Conservation (phyloP, 352 stramenopile genomes). For the Elongisporangium anandrum region DNA sequence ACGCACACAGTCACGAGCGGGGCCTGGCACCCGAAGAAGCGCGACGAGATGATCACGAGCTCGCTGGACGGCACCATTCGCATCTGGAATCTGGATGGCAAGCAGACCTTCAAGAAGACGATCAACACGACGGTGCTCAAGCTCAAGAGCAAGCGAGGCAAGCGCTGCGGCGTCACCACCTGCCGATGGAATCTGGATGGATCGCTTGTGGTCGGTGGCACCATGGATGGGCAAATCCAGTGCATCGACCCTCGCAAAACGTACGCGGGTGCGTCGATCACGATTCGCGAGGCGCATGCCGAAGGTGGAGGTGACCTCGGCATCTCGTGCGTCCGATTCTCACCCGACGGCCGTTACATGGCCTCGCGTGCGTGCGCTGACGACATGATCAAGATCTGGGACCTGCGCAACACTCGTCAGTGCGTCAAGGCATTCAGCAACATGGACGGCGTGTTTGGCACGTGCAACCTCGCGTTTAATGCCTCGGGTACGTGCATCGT, state of each 20-base stretch:
- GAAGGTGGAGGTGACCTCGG: slow-evolving; percentile 64
- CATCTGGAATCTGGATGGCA: slow-evolving; percentile 66
- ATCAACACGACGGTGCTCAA: slow-evolving; percentile 82
- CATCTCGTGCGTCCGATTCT: slow-evolving; percentile 75
- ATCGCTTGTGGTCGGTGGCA: slow-evolving; percentile 51
- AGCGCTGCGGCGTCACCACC: slow-evolving; percentile 65
- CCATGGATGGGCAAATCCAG: slow-evolving; percentile 77
- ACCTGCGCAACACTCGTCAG: slow-evolving; percentile 56
- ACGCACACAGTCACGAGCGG: slow-evolving; percentile 71
- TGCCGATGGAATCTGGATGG: slow-evolving; percentile 70
- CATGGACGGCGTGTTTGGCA: slow-evolving; percentile 69
- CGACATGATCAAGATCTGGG: slow-evolving; percentile 81
- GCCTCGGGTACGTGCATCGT: slow-evolving; percentile 59
- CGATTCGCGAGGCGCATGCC: slow-evolving; percentile 65
- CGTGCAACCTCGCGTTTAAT: slow-evolving; percentile 82
- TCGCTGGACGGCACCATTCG: slow-evolving; percentile 78
- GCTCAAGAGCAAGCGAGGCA: slow-evolving; percentile 73
- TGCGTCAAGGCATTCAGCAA: slow-evolving; percentile 56
- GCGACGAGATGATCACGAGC: slow-evolving; percentile 77
- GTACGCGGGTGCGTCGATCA: slow-evolving; percentile 57
- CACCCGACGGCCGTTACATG: slow-evolving; percentile 51
- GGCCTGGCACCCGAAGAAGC: slow-evolving; percentile 59
- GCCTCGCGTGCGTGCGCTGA: slow-evolving; percentile 71
- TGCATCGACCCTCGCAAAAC: slow-evolving; percentile 70
- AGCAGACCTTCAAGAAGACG: slow-evolving; percentile 71